phyloP scores from a whole-genome alignment of 208 protist species.

The Lotmaria passim region DNA sequence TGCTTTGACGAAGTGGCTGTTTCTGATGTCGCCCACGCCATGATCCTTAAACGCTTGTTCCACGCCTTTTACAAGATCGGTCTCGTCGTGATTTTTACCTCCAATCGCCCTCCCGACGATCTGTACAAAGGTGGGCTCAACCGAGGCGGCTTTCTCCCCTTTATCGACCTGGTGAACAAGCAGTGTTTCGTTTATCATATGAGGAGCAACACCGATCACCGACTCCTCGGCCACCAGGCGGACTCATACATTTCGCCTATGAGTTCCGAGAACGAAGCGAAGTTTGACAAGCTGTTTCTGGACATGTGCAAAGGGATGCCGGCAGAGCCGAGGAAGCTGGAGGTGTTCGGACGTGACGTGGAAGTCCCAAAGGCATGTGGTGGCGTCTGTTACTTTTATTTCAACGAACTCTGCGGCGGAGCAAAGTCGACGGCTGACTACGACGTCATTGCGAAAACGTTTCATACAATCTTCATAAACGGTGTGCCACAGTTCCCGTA shows the following conservation, averaged over 20 bases:
- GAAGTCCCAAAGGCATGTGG: slow-evolving; percentile 60
- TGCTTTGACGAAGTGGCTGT: slow-evolving; percentile 96
- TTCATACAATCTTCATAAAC: slow-evolving; percentile 90
- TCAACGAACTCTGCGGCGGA: slow-evolving; percentile 77
- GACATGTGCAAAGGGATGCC: slow-evolving; percentile 89
- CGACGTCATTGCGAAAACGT: slow-evolving; percentile 83
- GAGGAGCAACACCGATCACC: slow-evolving; percentile 92
- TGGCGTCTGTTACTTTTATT: slow-evolving; percentile 85
- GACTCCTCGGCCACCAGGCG: slow-evolving; percentile 73
- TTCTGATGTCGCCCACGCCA: slow-evolving; percentile 94
- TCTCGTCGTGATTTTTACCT: slow-evolving; percentile 93
- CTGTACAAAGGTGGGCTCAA: slow-evolving; percentile 95
- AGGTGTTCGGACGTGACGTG: slow-evolving; percentile 87
- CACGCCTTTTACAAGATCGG: slow-evolving; percentile 91
- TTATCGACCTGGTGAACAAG: slow-evolving; percentile 93
- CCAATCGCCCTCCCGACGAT: slow-evolving; percentile 85
- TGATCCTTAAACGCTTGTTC: slow-evolving; percentile 96
- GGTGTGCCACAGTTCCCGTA: slow-evolving; percentile 82
- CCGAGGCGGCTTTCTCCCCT: slow-evolving; percentile 94
- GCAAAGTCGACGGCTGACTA: slow-evolving; percentile 85
- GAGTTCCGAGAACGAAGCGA: slow-evolving; percentile 55
- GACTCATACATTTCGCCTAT: slow-evolving; percentile 78
- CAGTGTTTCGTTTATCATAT: slow-evolving; percentile 91
- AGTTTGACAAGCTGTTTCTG: slow-evolving; percentile 80
- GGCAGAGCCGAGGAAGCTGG: slow-evolving; percentile 40